Evolutionary conservation across 1,139 yeast species (phyloP), one percentile per base, ranked within the genome.

Genomic region (Pichia sp.): DNA sequence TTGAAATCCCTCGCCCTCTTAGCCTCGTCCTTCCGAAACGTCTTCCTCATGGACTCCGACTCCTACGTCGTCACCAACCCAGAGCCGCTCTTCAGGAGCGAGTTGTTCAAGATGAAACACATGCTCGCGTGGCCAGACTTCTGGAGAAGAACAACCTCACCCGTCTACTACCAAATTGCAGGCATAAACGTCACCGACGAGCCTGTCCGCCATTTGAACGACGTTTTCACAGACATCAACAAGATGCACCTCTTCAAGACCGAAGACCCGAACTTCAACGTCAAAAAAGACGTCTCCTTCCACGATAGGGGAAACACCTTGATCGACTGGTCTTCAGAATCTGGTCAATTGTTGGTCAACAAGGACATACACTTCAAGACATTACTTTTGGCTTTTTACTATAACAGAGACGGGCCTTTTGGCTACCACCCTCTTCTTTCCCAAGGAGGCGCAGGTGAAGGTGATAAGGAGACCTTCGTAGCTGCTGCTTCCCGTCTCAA

Each of bases 131-230:
- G 88, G 88, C 87, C 88, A 6, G 88, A 83, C 64, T 82, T 79
- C 61, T 83, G 88, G 88, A 73, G 77, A 63, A 73, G 87, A 60
- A 76, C 85, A 1, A 77, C 80, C 1, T 79, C 84, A 2, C 87
- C 87, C 1, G 67, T 68, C 46, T 81, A 73, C 59, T 83, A 81
- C 62, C 75, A 80, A 31, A 73, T 82, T 51, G 78, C 83, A 5
- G 80, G 77, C 4, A 70, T 72, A 26, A 63, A 68, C 46, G 71
- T 76, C 45, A 74, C 72, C 49, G 64, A 64, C 23, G 56, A 59
- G 4, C 71, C 71, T n/a, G 64, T 66, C 8, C 60, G 70, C 46
- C 63, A 61, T 45, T 56, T 66, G 40, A 65, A 65, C 55, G 70
- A 66, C 52, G 51, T 58, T 36, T 66, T 59, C 51, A 40, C 64